Conservation (phyloP, 495 filamentous ascomycete species). For the Poronia punctata region DNA sequence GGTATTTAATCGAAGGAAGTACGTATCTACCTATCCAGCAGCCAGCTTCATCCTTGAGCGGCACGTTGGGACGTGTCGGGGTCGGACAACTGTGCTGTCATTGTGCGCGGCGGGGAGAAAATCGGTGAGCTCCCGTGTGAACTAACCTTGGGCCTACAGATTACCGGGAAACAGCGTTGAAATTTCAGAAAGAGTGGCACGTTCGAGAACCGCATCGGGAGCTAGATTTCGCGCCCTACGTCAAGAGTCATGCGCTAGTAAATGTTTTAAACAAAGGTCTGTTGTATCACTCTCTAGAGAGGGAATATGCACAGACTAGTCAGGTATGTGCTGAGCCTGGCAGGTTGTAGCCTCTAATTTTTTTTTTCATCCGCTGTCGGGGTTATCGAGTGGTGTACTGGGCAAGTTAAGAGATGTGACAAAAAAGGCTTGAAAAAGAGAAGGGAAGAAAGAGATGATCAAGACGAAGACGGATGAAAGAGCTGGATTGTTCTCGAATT, state of each 20-base stretch:
- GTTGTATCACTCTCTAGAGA: conserved; percentile 56
- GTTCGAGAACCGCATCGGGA: conserved; percentile 60
- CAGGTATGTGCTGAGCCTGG: conserved; percentile 43
- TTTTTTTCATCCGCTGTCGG: no score
- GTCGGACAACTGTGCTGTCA: conserved; percentile 9
- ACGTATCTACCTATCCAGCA: conserved; percentile 33
- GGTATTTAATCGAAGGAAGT: conserved; percentile 89
- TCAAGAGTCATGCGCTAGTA: conserved; percentile 68
- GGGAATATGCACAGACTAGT: conserved; percentile 50
- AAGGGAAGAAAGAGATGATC: conserved; percentile 16
- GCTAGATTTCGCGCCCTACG: conserved; percentile 68
- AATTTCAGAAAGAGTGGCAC: conserved; percentile 75
- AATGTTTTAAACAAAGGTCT: conserved; percentile 71
- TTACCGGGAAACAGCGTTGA: conserved; percentile 67
- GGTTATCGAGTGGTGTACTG: no score
- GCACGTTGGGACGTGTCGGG: neutral
- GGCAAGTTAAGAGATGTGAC: no score
- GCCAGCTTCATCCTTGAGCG: conserved; percentile 4
- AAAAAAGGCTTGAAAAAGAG: conserved; percentile 19
- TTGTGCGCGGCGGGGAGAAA: conserved; percentile 4
- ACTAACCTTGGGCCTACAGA: conserved; percentile 36
- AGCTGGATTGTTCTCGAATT: no score
- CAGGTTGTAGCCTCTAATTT: conserved; percentile 4
- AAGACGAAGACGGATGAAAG: conserved; percentile 19
- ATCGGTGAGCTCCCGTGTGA: conserved; percentile 13